phyloP scores from a whole-genome alignment of 2,329 filamentous ascomycete genomes.

The Phaeosphaeria sp. region DNA sequence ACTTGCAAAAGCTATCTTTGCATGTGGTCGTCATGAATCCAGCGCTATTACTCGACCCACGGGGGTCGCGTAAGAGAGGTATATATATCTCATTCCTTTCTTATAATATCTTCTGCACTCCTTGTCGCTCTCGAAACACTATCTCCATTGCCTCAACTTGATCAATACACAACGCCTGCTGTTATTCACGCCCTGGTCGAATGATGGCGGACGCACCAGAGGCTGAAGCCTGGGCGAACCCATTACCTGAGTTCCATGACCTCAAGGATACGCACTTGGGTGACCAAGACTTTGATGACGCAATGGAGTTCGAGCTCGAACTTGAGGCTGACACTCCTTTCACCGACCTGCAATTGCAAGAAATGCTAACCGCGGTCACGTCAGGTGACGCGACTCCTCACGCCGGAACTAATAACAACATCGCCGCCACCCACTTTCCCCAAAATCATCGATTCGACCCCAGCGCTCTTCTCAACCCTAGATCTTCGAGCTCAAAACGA shows the following conservation, averaged over 20 bases:
- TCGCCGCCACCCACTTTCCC: slow-evolving; percentile 4
- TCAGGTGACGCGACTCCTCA: slow-evolving; percentile 23
- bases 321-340: slow-evolving; percentile 2
- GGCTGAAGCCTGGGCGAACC: slow-evolving; percentile 1
- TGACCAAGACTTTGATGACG: neutral
- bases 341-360: slow-evolving; percentile 6
- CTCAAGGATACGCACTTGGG: neutral
- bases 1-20: slow-evolving; percentile 15
- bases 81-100: slow-evolving; percentile 13
- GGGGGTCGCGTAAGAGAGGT: slow-evolving; percentile 33
- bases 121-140: neutral
- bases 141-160: neutral
- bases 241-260: slow-evolving; percentile 1
- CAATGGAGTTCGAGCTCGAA: neutral
- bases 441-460: slow-evolving; percentile 32
- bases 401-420: slow-evolving; percentile 20
- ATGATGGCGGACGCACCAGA: slow-evolving; percentile 2
- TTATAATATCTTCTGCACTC: neutral
- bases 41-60: slow-evolving; percentile 34
- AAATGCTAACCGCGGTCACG: slow-evolving; percentile 24
- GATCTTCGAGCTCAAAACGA: slow-evolving; percentile 36
- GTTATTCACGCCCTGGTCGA: neutral
- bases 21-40: slow-evolving; percentile 27
- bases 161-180: slow-evolving; percentile 2
- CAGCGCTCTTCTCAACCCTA: slow-evolving; percentile 44